Evolutionary conservation across 106 monocot species (phyloP), one percentile per base, ranked within the genome.

Genomic region (Gastrodia elata): DNA sequence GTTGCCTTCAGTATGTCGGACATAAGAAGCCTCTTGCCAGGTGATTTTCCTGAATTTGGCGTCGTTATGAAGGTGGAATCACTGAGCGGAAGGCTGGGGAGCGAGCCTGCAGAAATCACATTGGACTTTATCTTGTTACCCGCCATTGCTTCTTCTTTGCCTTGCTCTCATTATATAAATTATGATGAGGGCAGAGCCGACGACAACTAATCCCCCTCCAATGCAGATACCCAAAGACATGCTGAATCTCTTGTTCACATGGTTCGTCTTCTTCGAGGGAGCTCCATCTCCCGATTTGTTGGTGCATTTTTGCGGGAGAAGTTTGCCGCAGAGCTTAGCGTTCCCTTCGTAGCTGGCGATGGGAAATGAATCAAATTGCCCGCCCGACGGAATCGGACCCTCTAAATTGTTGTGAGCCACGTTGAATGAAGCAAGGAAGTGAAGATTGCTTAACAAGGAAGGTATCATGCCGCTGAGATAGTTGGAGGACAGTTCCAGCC

Each of bases 401-500:
- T 69, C 69, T 39, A 69, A 26, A 69, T 69, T 40, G 26, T 69
- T 69, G 69, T 69, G 25, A 41, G 39, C n/a, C 25, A 69, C 69
- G 20, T 41, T 40, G 69, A 69, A 69, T 9, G 69, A 69, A 39
- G 39, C 24, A 22, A 69, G 40, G 40, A 69, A 69, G 24, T 69
- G 68, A 27, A 77, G 70, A 26, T 27, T 70, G 39, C 39, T 70
- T 2, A 77, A 26, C 70, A 25, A 34, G 25, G 52, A 69, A 24
- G 77, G 77, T 38, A 77, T 70, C 26, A 70, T 27, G 15, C 77
- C 77, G 34, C 37, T 42, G 10, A 77, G 38, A 27, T 56, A 37
- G 56, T 77, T 77, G 9, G 37, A 25, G 7, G 48, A 38, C 10
- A 77, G 56, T 16, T 77, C 38, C n/a, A 77, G 55, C 16, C 24